Base-by-base conservation (phyloP, 305 asterid species). In the Ajuga reptans region DNA sequence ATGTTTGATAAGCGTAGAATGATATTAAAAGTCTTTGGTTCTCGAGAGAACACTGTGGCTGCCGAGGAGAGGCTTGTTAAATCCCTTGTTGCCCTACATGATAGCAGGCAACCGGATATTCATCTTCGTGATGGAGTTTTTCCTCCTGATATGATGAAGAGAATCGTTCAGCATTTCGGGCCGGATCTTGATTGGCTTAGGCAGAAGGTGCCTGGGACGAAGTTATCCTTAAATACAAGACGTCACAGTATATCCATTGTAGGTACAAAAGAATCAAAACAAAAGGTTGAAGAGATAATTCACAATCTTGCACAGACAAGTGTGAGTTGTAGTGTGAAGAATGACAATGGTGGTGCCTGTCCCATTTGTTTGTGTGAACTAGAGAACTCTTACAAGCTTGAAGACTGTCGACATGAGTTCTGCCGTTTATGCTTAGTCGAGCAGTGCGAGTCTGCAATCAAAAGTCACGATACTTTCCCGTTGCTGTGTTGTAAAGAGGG, bases 101-200 rank as follows among this genome's bases (percentile, higher is more conserved):
- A 87, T 27, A 81, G 84, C 79, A 92, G 84, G 82, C 95, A 85
- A 52, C 89, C 85, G 16, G 88, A 90, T 74, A 83, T 92, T 71
- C 86, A 77, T 34, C 92, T 92, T 14, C 90, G 97, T 1, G 86
- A 81, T 68, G 80, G 83, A 7, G 71, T 37, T 66, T 68, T 85
- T 5, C 97, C 98, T 47, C 86, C 87, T 49, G 96, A 90, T 78
- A 74, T 90, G 88, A 88, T 92, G 98, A 92, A 92, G 84, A 78
- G 85, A 75, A 84, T 90, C 6, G 97, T 92, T 49, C 81, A 82
- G 72, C 81, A 72, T 53, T 92, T 82, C 41, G 97, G 98, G 34
- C 86, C 93, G 0, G 96, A 92, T 60, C 96, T 92, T 49, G 80
- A 46, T 0, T 89, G 93, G 53, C 95, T 92, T 45, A 81, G 78